phyloP scores from a whole-genome alignment of 1,284 basidiomycete species.

The Puccinia coronata region DNA sequence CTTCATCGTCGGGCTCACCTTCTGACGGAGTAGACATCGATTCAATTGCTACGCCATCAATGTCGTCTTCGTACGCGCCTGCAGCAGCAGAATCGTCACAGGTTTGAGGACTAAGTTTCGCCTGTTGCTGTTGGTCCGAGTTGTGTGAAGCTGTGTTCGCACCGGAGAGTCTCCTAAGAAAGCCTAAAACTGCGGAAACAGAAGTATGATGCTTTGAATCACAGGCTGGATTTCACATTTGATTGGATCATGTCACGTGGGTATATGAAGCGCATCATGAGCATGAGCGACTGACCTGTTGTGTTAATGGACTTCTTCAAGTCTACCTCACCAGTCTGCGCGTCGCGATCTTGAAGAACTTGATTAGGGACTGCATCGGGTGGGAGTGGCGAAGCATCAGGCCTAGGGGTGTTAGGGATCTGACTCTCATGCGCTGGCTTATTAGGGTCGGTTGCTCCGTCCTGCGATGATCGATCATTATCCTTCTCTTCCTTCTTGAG shows the following conservation, averaged over 20 bases:
- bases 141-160: background rate
- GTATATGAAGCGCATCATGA: too few relatives aligned
- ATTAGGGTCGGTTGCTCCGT: conserved; percentile 9
- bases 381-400: background rate
- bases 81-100: background rate
- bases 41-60: conserved; percentile 48
- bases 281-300: too few relatives aligned
- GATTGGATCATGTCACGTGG: too few relatives aligned
- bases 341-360: background rate
- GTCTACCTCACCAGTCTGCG: too few relatives aligned
- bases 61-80: conserved; percentile 31
- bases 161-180: background rate
- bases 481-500: conserved; percentile 44
- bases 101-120: background rate
- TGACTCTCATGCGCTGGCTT: background rate
- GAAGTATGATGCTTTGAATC: too few relatives aligned
- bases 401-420: background rate
- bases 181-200: background rate
- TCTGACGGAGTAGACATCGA: conserved; percentile 39
- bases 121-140: background rate
- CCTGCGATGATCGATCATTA: conserved; percentile 6
- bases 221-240: too few relatives aligned
- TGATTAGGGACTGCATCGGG: background rate
- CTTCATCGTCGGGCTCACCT: conserved; percentile 30
- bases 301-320: too few relatives aligned